Percentiles rank a stretch among this genome's conserved stretches.
These are phyloP conservation scores for Arachis stenosperma DNA, from an alignment of 306 rosid genomes.

Conservation along the genomic window DNA sequence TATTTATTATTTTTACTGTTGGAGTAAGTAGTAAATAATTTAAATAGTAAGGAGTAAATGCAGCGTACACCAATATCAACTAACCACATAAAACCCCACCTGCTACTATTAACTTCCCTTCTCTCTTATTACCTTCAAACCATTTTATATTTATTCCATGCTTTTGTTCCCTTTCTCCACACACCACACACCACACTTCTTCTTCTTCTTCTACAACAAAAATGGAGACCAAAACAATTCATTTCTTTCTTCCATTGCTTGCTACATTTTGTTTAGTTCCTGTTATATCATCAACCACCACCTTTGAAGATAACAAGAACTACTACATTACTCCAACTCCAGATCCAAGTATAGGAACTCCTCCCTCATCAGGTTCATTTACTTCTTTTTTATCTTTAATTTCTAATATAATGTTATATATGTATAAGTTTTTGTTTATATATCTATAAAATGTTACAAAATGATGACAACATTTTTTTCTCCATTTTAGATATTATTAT, in stretches of 20 bases:
- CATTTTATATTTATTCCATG: conserved; percentile 57
- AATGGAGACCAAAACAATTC: conserved; percentile 48
- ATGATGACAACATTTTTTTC: no score
- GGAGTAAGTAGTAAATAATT: conserved; percentile 30
- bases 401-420: no score
- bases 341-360: conserved; percentile 61
- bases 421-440: no score
- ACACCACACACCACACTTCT: not conserved
- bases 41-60: conserved; percentile 58
- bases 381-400: conserved; percentile 25
- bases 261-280: conserved; percentile 51
- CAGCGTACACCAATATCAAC: conserved; percentile 69
- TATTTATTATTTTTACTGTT: conserved; percentile 6
- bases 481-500: no score
- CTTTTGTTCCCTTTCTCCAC: conserved; percentile 35
- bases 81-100: conserved; percentile 71
- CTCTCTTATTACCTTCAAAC: not conserved
- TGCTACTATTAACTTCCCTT: conserved; percentile 69
- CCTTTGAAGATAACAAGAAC: conserved; percentile 72
- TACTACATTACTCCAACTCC: conserved; percentile 46
- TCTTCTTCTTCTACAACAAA: conserved; percentile 35
- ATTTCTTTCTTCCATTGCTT: conserved; percentile 51
- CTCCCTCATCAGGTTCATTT: conserved; percentile 58
- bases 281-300: conserved; percentile 46
- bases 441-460: no score